Percentiles rank a stretch among this genome's conserved stretches.
These are phyloP conservation scores for Colletotrichum graminicola DNA, from an alignment of 2,329 filamentous ascomycete genomes.

Conservation along the genomic window DNA sequence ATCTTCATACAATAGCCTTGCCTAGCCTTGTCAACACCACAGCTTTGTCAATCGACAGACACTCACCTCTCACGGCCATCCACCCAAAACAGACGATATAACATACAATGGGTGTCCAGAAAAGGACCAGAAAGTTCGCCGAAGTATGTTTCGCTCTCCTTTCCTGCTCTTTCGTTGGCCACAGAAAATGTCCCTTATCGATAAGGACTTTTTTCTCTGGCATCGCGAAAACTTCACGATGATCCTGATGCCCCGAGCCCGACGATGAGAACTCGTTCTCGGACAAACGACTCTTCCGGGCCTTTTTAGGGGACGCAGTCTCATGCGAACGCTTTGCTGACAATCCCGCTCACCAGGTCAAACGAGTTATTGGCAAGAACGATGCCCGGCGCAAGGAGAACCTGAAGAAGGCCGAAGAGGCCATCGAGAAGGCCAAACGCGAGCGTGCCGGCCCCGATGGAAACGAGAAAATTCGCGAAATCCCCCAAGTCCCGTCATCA, in stretches of 20 bases:
- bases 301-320: not conserved
- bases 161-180: slow-evolving; percentile 9
- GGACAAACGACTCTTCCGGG: not conserved
- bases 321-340: slow-evolving; percentile 22
- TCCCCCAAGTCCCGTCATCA: slow-evolving; percentile 81
- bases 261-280: not conserved
- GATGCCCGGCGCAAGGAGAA: slow-evolving; percentile 89
- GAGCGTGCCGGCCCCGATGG: slow-evolving; percentile 65
- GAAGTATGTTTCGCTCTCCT: slow-evolving; percentile 58
- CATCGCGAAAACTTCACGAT: slow-evolving; percentile 40
- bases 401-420: slow-evolving; percentile 71
- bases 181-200: slow-evolving; percentile 30
- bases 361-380: slow-evolving; percentile 84
- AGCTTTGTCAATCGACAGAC: slow-evolving; percentile 1
- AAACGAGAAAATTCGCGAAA: slow-evolving; percentile 69
- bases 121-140: slow-evolving; percentile 93
- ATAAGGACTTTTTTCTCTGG: slow-evolving; percentile 26
- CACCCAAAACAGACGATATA: not conserved
- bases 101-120: slow-evolving; percentile 81
- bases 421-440: slow-evolving; percentile 67
- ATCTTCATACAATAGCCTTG: slow-evolving; percentile 28
- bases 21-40: slow-evolving; percentile 30
- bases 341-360: slow-evolving; percentile 63
- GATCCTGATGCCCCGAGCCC: slow-evolving; percentile 44
- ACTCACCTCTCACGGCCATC: not conserved